Base-by-base conservation (phyloP, 768 basidiomycete species). In the Phallus indusiatus region DNA sequence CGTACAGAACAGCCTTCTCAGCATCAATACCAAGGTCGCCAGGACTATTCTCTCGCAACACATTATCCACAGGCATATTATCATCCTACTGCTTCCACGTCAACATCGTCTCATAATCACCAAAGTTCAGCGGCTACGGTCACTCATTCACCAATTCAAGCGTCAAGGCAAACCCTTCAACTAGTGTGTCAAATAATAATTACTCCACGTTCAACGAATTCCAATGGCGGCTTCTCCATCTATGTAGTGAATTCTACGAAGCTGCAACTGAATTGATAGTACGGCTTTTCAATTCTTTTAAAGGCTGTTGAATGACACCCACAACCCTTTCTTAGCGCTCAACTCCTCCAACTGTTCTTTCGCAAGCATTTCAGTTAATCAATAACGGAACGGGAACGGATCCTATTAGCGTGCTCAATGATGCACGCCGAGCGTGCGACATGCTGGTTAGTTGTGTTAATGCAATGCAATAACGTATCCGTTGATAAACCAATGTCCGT, bases 191-290 rank as follows among this genome's bases (percentile, higher is more conserved):
- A 7, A 28, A 28, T 28, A 28, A 28, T 28, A 28, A 28, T 28
- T 28, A 57, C 36, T 48, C 35, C 33, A 21, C 47, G 17, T 57
- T 57, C 42, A 57, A 88, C 69, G 87, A 90, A 67, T 90, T 90
- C 66, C 88, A 90, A 68, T 90, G 88, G 88, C 82, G 87, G 56
- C 81, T 89, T 46, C 69, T 90, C 59, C 88, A 88, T 66, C 73
- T 91, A 46, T 91, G 88, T 69, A 83, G 86, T 1, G 89, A 91
- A 68, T 91, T 91, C 68, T 91, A 91, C 71, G 84, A 82, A 24
- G 88, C 88, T 6, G 88, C 88, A 17, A 88, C 90, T 70, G 88
- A 91, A 70, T 79, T 91, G 50, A 78, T 91, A 60, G 88, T 90
- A n/a, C n/a, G 58, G 50, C 21, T 16, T 20, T 34, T 62, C 24